Conservation (phyloP, 164 flowering plant genomes). For the Magnolia sinica region DNA sequence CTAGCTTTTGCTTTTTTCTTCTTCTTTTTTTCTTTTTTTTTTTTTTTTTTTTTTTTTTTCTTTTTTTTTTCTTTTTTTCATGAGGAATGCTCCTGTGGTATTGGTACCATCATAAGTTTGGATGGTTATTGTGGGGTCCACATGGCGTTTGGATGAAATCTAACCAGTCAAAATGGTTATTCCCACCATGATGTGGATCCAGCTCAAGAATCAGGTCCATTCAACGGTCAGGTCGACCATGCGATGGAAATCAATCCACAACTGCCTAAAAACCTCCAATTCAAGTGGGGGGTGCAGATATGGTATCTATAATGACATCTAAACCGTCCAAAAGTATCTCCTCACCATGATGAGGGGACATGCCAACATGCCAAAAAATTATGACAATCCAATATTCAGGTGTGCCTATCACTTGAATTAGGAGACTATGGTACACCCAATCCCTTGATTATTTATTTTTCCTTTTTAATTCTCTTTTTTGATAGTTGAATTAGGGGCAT, state of each 20-base stretch:
- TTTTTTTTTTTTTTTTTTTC: too few species aligned
- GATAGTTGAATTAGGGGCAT: constrained; percentile 26
- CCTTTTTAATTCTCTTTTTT: background rate
- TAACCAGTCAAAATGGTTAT: too few species aligned
- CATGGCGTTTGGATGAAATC: background rate
- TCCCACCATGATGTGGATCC: background rate
- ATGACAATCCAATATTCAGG: background rate
- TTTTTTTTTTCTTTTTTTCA: too few species aligned
- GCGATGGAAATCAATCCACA: too few species aligned
- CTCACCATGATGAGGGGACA: background rate
- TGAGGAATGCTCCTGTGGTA: too few species aligned
- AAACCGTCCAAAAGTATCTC: background rate
- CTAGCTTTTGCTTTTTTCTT: constrained; percentile 23
- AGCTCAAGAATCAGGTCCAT: background rate
- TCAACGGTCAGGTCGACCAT: background rate
- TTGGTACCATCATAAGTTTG: background rate
- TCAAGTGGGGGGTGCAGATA: too few species aligned
- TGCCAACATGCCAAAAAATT: too few species aligned
- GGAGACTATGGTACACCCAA: background rate
- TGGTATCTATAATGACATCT: background rate
- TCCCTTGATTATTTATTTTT: background rate
- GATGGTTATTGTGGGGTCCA: too few species aligned
- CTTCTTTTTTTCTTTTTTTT: background rate
- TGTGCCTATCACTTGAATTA: background rate
- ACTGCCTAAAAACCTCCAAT: too few species aligned